These are phyloP conservation scores for Exophiala viscosa DNA, from an alignment of 2,329 filamentous ascomycete species.

Conservation along the genomic window DNA sequence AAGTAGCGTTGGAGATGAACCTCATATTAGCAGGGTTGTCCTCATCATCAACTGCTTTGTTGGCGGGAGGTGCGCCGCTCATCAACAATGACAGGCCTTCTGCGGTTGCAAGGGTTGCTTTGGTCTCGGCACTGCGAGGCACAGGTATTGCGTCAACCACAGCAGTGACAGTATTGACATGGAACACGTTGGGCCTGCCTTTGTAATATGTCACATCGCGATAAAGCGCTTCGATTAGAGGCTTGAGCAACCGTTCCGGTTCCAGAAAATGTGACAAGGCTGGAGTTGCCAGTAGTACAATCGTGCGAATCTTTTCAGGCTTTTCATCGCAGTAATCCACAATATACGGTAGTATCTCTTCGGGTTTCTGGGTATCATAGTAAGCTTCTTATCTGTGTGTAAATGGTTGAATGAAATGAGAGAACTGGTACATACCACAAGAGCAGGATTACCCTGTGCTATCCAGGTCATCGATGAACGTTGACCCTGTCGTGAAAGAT, in stretches of 20 bases:
- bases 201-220: not conserved
- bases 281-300: slow-evolving; percentile 19
- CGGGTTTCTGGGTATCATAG: slow-evolving; percentile 1
- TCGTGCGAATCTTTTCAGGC: not conserved
- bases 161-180: slow-evolving; percentile 16
- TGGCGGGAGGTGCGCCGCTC: not conserved
- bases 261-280: slow-evolving; percentile 13
- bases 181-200: not conserved
- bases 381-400: not conserved
- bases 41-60: not conserved
- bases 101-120: not conserved
- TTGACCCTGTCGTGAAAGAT: too few relatives aligned
- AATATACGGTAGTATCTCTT: not conserved
- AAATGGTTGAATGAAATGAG: too few relatives aligned
- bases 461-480: too few relatives aligned
- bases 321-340: not conserved
- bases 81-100: slow-evolving; percentile 25
- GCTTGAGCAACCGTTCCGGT: slow-evolving; percentile 1
- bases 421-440: too few relatives aligned
- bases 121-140: not conserved
- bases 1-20: not conserved
- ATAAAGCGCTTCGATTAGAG: slow-evolving; percentile 3
- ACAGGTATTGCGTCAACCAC: slow-evolving; percentile 25
- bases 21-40: not conserved
- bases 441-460: too few relatives aligned